Percentiles rank a stretch among this genome's conserved stretches.
Conservation (phyloP, 1,284 basidiomycete genomes). For the Singerocomus inundabilis region DNA sequence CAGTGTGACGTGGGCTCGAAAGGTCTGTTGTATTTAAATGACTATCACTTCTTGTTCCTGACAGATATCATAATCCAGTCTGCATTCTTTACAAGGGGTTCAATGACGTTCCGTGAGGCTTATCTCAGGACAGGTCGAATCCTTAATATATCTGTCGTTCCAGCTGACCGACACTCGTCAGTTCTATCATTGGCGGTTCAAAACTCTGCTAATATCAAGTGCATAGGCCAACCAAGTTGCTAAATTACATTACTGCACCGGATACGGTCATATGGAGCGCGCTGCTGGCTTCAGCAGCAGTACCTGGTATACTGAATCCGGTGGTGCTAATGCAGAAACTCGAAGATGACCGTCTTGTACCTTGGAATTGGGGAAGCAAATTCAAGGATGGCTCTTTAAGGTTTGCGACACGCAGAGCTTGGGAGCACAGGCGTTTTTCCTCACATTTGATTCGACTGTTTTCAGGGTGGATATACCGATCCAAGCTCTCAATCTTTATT, state of each 20-base stretch:
- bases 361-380: constrained; percentile 93
- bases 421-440: background rate
- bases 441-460: background rate
- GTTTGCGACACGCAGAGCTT: constrained; percentile 35
- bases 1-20: constrained; percentile 86
- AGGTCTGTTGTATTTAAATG: constrained; percentile 47
- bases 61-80: constrained; percentile 29
- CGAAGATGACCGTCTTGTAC: constrained; percentile 77
- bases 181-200: constrained; percentile 25
- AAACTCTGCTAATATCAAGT: constrained; percentile 8
- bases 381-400: constrained; percentile 91
- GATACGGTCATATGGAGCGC: constrained; percentile 82
- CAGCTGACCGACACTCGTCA: constrained; percentile 89
- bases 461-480: constrained; percentile 89
- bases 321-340: constrained; percentile 94
- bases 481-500: constrained; percentile 89
- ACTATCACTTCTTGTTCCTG: background rate
- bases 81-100: constrained; percentile 91
- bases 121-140: constrained; percentile 92
- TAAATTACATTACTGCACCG: constrained; percentile 95
- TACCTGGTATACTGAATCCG: constrained; percentile 83
- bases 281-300: constrained; percentile 79
- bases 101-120: constrained; percentile 94
- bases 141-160: constrained; percentile 94
- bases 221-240: constrained; percentile 83